Percentiles rank a stretch among this genome's conserved stretches.
Evolutionary conservation across 306 rosid genomes (phyloP).

Genomic region (Quercus rubra): DNA sequence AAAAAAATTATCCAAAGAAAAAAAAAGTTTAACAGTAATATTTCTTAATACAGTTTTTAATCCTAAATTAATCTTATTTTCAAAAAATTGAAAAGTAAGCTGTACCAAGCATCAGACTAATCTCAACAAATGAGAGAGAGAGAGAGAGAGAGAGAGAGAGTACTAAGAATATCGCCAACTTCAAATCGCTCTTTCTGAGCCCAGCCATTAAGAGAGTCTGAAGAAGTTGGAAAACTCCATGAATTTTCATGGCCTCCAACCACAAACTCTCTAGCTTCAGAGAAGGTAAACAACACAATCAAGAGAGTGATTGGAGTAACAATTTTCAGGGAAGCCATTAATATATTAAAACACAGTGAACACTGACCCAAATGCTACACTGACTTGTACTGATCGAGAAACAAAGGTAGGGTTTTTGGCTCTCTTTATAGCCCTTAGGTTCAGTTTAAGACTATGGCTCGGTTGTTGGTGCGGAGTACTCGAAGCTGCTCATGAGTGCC

Average conservation of each 20-base stretch:
- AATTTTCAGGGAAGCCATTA: conserved; percentile 23
- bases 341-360: background rate
- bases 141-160: background rate
- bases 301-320: background rate
- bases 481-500: conserved; percentile 16
- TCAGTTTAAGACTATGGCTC: background rate
- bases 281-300: background rate
- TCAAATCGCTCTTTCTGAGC: conserved; percentile 20
- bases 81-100: no score
- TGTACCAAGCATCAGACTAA: no score
- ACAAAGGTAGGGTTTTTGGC: background rate
- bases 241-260: conserved; percentile 25
- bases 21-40: no score
- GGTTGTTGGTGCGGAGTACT: background rate
- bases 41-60: no score
- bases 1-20: no score
- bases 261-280: conserved; percentile 12
- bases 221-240: conserved; percentile 24
- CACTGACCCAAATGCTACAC: background rate
- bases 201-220: conserved; percentile 26
- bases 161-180: conserved; percentile 38
- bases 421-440: background rate
- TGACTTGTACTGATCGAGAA: background rate
- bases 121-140: no score
- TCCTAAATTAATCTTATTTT: no score